Base-by-base conservation (phyloP, 805 yeast species). In the Starmerella davenportii region DNA sequence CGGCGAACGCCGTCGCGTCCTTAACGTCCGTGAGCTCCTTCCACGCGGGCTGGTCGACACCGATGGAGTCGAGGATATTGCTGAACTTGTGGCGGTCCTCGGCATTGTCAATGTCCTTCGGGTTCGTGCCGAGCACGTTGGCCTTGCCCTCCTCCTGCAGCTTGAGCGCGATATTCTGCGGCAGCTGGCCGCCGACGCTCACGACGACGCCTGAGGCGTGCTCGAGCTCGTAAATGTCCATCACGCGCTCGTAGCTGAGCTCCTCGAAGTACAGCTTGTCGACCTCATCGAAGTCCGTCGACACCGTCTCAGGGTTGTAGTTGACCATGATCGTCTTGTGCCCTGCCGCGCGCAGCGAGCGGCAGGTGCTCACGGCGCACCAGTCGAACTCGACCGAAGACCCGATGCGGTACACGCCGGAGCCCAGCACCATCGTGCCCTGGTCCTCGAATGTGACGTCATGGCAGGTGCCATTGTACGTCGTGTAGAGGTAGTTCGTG, bases 391-490 rank as follows among this genome's bases (percentile, higher is more conserved):
- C 98, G 39, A 87, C 98, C 24, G 95, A 84, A 2, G 95, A 85
- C 43, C 98, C 98, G 59, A 87, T 87, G 62, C 98, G 74, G 72
- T 87, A 87, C 37, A 90, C 98, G 66, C 98, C 96, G n/a, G 95
- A 84, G 39, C 96, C 98, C 51, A 87, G 69, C 30, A 87, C 96
- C 73, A 90, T 66, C 44, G 90, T 78, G 55, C 96, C 96, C 49
- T 79, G 69, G 43, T 87, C 96, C 52, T 78, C 72, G 56, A 87
- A 90, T 34, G 65, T 70, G 36, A 87, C 76, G 60, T 87, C 98
- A 48, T 75, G 76, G 41, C 73, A 66, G 42, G 80, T 69, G 41
- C 95, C 98, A 55, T 85, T 87, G 65, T 87, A 87, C 35, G 98
- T 87, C 37, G 94, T 80, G 73, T 87, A 87, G 51, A 87, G 68